Conservation (phyloP, 768 basidiomycete genomes). For the Termitomyces sp. region DNA sequence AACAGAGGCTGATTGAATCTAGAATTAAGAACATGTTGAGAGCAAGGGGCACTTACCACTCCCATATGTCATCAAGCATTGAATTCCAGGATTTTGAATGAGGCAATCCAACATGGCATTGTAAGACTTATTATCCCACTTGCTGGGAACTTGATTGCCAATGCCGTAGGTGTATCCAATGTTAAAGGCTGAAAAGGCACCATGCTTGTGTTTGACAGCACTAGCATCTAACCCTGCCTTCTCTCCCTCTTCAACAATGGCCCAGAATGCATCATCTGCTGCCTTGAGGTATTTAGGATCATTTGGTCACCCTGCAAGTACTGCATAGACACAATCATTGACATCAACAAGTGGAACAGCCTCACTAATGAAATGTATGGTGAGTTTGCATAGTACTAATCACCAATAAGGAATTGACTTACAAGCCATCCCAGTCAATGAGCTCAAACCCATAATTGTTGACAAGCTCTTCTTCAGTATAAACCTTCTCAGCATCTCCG, state of each 20-base stretch:
- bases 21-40: background rate
- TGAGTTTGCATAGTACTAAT: no score
- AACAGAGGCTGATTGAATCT: background rate
- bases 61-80: background rate
- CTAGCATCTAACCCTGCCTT: background rate
- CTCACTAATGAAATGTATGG: background rate
- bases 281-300: no score
- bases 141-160: background rate
- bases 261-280: background rate
- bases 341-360: background rate
- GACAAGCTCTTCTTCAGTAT: no score
- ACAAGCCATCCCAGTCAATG: no score
- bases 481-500: background rate
- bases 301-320: background rate
- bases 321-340: background rate
- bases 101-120: background rate
- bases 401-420: no score
- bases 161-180: no score
- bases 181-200: background rate
- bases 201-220: background rate
- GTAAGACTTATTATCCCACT: background rate
- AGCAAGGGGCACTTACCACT: background rate
- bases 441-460: no score
- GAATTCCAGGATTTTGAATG: background rate
- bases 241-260: background rate